Evolutionary conservation across 192 early-diverging fungal species (phyloP).

Genomic region (Phycomyces nitens): DNA sequence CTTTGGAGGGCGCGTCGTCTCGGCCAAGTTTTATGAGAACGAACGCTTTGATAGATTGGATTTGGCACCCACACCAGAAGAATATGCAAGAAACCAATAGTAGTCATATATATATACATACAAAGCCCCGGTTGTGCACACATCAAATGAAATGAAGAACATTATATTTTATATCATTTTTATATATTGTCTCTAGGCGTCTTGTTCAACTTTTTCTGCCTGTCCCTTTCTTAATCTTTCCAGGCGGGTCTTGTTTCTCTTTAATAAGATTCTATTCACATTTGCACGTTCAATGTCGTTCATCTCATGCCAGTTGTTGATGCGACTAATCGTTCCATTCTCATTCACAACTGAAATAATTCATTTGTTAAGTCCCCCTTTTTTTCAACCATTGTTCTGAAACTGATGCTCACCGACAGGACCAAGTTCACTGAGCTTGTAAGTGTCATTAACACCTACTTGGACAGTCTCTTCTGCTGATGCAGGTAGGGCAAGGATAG

Average conservation of each 20-base stretch:
- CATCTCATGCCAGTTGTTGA: conserved; percentile 54
- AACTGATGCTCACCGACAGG: conserved; percentile 38
- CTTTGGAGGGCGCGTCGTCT: conserved; percentile 70
- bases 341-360: conserved; percentile 44
- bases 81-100: conserved; percentile 3
- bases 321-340: conserved; percentile 47
- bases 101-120: no score
- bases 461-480: conserved; percentile 25
- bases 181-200: no score
- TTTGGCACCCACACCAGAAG: conserved; percentile 45
- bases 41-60: conserved; percentile 53
- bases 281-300: conserved; percentile 49
- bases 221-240: conserved; percentile 14
- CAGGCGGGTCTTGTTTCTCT: conserved; percentile 41
- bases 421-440: conserved; percentile 41
- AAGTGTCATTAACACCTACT: conserved; percentile 38
- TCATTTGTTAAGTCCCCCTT: not conserved
- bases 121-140: no score
- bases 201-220: not conserved
- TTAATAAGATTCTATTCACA: conserved; percentile 45
- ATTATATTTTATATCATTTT: no score
- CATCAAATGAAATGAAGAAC: no score
- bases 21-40: conserved; percentile 59
- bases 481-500: conserved; percentile 41
- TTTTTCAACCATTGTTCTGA: no score